Base-by-base conservation (phyloP, 257 asterid species). In the Solanum neorickii region DNA sequence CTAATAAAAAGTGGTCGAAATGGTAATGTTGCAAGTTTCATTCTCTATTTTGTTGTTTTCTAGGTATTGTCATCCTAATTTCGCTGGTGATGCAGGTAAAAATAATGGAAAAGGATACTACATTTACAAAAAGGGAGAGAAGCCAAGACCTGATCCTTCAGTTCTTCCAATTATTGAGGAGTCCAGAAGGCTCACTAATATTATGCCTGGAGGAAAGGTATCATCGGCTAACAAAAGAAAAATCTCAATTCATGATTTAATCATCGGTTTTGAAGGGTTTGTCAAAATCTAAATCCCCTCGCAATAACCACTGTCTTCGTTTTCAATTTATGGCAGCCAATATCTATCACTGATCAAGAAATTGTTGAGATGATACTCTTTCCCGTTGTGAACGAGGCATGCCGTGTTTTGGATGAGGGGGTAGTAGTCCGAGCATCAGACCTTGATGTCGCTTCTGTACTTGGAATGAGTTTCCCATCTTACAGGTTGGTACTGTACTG, bases 191-290 rank as follows among this genome's bases (percentile, higher is more conserved):
- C 92, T 90, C 82, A 87, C 91, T 84, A 97, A 96, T 89, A 90
- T 95, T 31, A 97, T 97, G 98, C 98, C 98, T 75, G 94, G 94
- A 88, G 98, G 99, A 88, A 96, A 97, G 99, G 99, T 96, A 91
- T 15, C 15, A 14, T 82, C n/a, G 16, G 31, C 21, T 25, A 49
- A 73, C 73, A 44, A 73, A 86, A 10, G 33, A 83, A 41, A 41
- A 20, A 49, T 25, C 72, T 20, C 66, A 27, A 44, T 12, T 27
- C 25, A 18, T 33, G 16, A 65, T 12, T 41, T 84, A 7, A 68
- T 73, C 15, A 49, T 86, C 25, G 59, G 73, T 49, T 35, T 70
- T 70, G 35, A 86, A 86, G 31, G 29, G 25, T 35, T 49, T 3
- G 6, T 86, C 33, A 86, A 78, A 73, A 7, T 76, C 9, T 73